A percentile compares a stretch with the other conserved stretches of the same genome.
Conservation (phyloP, 805 yeast genomes). For the Zygoascus flipseniorum region DNA sequence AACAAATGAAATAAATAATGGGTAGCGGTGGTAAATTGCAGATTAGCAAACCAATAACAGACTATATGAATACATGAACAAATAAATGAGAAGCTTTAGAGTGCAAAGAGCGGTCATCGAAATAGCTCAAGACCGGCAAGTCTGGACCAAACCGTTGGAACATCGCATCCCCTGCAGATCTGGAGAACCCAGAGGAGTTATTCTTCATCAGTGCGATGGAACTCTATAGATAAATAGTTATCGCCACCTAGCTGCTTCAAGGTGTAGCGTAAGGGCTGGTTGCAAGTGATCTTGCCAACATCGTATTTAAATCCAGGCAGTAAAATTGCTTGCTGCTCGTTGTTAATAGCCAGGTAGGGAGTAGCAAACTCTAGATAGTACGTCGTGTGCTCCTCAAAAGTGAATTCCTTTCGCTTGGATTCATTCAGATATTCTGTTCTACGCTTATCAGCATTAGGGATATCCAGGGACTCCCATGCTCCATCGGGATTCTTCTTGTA, state of each 20-base stretch:
- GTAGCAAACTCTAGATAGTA: constrained; percentile 50
- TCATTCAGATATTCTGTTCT: constrained; percentile 37
- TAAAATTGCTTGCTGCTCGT: constrained; percentile 29
- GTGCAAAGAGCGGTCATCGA: too few relatives aligned
- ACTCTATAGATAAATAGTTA: constrained; percentile 22
- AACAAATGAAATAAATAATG: too few relatives aligned
- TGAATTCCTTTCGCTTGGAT: constrained; percentile 33
- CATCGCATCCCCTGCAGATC: too few relatives aligned
- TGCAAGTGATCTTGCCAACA: constrained; percentile 30
- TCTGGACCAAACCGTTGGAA: too few relatives aligned
- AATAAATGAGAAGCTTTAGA: too few relatives aligned
- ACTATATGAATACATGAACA: too few relatives aligned
- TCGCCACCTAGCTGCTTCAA: constrained; percentile 22
- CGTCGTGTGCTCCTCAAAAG: constrained; percentile 30
- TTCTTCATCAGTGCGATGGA: constrained; percentile 5
- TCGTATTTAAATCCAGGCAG: constrained; percentile 41
- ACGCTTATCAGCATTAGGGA: constrained; percentile 24
- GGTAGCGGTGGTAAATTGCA: too few relatives aligned
- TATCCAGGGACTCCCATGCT: not conserved
- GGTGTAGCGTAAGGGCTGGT: constrained; percentile 31
- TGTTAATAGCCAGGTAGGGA: constrained; percentile 33
- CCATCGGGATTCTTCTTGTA: not conserved
- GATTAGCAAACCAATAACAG: too few relatives aligned
- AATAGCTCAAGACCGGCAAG: too few relatives aligned
- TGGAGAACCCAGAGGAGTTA: too few relatives aligned